These are phyloP conservation scores for Solanum chmielewskii DNA, from an alignment of 257 asterid genomes.

Conservation along the genomic window DNA sequence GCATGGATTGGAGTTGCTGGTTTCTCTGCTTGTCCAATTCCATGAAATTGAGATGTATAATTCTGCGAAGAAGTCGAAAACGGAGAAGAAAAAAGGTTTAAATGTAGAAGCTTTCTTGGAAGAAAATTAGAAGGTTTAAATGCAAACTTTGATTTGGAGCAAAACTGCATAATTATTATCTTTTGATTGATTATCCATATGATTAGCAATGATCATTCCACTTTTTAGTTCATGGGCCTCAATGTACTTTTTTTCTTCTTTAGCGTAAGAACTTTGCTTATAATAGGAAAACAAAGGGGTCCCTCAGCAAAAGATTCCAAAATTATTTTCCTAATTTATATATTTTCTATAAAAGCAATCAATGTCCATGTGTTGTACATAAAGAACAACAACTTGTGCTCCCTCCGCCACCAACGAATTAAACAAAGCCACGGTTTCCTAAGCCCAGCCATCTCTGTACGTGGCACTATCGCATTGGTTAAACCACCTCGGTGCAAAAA, in stretches of 20 bases:
- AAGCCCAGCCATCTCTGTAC: background rate
- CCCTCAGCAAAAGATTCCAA: background rate
- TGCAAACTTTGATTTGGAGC: background rate
- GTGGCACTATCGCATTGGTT: background rate
- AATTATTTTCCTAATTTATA: background rate
- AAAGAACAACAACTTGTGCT: background rate
- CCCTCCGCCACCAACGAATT: background rate
- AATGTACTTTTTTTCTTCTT: background rate
- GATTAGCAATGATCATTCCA: background rate
- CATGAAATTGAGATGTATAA: slow-evolving; percentile 3
- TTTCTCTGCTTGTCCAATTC: background rate
- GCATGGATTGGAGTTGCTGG: background rate
- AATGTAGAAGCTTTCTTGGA: background rate
- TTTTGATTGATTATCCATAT: background rate
- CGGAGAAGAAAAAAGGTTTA: background rate
- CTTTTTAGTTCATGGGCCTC: background rate
- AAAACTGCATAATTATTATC: background rate
- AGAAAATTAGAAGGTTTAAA: no score
- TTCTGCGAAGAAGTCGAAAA: background rate
- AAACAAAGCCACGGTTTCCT: background rate
- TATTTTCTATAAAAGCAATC: background rate
- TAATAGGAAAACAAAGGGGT: background rate
- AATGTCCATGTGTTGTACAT: background rate
- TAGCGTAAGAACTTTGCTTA: background rate
- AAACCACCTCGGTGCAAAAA: background rate